Percentiles rank a stretch among this genome's conserved stretches.
phyloP scores from a whole-genome alignment of 2,329 filamentous ascomycete genomes.

The Calonectria hongkongensis region DNA sequence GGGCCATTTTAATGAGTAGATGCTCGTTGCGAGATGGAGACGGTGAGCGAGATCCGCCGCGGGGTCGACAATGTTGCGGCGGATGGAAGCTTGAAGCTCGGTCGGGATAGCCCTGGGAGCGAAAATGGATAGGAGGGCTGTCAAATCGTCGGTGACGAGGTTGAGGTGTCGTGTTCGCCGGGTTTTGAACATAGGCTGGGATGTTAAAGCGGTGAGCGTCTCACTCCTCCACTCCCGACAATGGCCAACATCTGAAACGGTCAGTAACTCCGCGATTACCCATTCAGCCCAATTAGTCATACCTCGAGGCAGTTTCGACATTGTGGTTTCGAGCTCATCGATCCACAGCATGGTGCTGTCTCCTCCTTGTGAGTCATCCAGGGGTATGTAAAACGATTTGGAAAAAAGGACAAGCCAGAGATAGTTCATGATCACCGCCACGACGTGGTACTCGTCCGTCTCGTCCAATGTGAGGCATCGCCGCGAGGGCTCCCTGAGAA shows the following conservation, averaged over 20 bases:
- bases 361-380: constrained; percentile 57
- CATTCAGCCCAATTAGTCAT: constrained; percentile 38
- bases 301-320: constrained; percentile 61
- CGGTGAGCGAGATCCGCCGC: constrained; percentile 61
- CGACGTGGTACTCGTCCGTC: constrained; percentile 61
- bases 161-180: constrained; percentile 55
- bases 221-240: constrained; percentile 63
- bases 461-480: constrained; percentile 56
- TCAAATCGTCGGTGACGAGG: constrained; percentile 59
- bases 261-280: constrained; percentile 5
- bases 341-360: constrained; percentile 59
- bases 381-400: constrained; percentile 61
- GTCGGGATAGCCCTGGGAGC: constrained; percentile 52
- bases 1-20: constrained; percentile 62
- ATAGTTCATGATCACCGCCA: constrained; percentile 62
- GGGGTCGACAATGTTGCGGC: constrained; percentile 59
- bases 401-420: constrained; percentile 60
- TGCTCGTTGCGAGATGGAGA: constrained; percentile 59
- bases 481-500: constrained; percentile 61
- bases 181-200: constrained; percentile 57
- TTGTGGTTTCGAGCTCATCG: constrained; percentile 57
- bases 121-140: constrained; percentile 56
- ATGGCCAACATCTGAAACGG: constrained; percentile 56
- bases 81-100: constrained; percentile 59
- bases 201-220: constrained; percentile 59